A percentile compares a stretch with the other conserved stretches of the same genome.
Evolutionary conservation across 768 basidiomycete genomes (phyloP).

Genomic region (Lactarius hatsudake): DNA sequence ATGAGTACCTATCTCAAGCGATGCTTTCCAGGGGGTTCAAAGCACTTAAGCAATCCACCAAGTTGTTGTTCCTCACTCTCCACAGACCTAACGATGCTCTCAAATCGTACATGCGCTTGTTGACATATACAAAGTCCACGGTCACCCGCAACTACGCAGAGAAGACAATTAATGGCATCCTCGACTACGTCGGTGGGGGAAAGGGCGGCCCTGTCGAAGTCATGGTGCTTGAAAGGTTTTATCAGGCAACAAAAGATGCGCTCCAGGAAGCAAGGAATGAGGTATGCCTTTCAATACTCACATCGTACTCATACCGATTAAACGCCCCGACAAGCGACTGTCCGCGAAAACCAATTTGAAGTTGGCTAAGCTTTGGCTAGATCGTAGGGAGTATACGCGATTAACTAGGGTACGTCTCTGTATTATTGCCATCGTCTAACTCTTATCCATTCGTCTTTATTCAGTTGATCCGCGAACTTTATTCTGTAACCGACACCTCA

Average conservation of each 20-base stretch:
- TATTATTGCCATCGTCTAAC: not conserved
- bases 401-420: slow-evolving; percentile 62
- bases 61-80: slow-evolving; percentile 80
- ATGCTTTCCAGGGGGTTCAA: slow-evolving; percentile 87
- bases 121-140: slow-evolving; percentile 93
- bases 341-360: slow-evolving; percentile 96
- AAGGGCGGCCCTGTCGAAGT: slow-evolving; percentile 78
- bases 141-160: slow-evolving; percentile 96
- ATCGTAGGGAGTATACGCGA: slow-evolving; percentile 85
- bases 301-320: not conserved
- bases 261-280: slow-evolving; percentile 96
- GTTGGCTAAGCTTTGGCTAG: slow-evolving; percentile 95
- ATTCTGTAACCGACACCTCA: slow-evolving; percentile 56
- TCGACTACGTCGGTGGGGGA: slow-evolving; percentile 95
- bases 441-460: not conserved
- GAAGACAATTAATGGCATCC: slow-evolving; percentile 96
- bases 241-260: slow-evolving; percentile 87
- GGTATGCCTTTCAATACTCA: slow-evolving; percentile 39
- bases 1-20: slow-evolving; percentile 2
- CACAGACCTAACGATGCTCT: slow-evolving; percentile 82
- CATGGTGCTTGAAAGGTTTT: slow-evolving; percentile 90
- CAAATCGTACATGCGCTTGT: slow-evolving; percentile 76
- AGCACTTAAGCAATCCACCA: slow-evolving; percentile 95
- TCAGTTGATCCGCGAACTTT: slow-evolving; percentile 76
- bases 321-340: slow-evolving; percentile 55